These are phyloP conservation scores for Termitomyces sp. DNA, from an alignment of 768 basidiomycete genomes.

Conservation along the genomic window DNA sequence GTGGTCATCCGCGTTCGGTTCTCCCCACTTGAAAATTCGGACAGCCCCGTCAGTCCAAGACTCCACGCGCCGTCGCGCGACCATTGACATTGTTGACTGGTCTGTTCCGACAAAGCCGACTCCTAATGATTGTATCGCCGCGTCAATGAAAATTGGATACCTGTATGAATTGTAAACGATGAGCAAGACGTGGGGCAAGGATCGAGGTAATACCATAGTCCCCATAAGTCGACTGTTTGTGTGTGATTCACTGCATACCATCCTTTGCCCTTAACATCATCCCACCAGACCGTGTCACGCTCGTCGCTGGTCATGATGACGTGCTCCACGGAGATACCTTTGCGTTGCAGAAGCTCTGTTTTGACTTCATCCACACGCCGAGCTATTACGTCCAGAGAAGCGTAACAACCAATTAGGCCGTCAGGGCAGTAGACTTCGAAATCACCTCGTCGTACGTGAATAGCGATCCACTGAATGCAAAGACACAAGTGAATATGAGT, in stretches of 20 bases:
- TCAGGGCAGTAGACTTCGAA: constrained; percentile 43
- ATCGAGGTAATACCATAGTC: constrained; percentile 38
- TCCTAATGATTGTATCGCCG: constrained; percentile 63
- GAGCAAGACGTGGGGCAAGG: background rate
- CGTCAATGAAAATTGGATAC: constrained; percentile 73
- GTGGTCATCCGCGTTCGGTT: constrained; percentile 51
- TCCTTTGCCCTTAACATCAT: constrained; percentile 39
- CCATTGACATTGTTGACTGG: constrained; percentile 62
- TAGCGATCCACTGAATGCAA: constrained; percentile 43
- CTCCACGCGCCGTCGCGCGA: constrained; percentile 61
- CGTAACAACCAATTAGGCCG: constrained; percentile 42
- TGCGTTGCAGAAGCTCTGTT: constrained; percentile 37
- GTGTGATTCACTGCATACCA: constrained; percentile 52
- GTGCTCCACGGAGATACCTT: constrained; percentile 40
- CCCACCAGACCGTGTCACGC: constrained; percentile 50
- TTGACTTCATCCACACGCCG: constrained; percentile 52
- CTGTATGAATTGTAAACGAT: constrained; percentile 23
- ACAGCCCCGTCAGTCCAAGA: constrained; percentile 58
- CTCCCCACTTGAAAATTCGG: constrained; percentile 56
- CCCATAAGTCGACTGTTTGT: constrained; percentile 38
- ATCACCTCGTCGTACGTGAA: constrained; percentile 55
- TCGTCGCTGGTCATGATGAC: constrained; percentile 68
- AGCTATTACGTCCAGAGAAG: constrained; percentile 48
- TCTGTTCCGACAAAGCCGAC: constrained; percentile 70
- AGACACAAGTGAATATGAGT: background rate